A percentile compares a stretch with the other conserved stretches of the same genome.
These are phyloP conservation scores for Solanum hybrid DNA, from an alignment of 305 asterid species.

Conservation along the genomic window DNA sequence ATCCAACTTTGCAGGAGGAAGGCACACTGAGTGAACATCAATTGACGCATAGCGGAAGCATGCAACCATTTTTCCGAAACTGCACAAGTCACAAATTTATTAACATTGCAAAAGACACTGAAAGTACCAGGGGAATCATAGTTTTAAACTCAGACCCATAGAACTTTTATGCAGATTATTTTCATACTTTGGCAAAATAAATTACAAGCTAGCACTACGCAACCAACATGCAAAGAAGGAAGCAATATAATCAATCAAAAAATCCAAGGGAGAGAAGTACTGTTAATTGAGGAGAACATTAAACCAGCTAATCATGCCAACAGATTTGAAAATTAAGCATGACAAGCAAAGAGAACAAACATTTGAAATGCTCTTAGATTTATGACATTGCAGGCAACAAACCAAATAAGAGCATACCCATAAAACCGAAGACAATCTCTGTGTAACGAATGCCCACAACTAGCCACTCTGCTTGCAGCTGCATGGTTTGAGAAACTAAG, in stretches of 20 bases:
- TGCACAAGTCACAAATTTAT: slow-evolving; percentile 22
- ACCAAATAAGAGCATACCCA: slow-evolving; percentile 45
- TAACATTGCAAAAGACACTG: background rate
- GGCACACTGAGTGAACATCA: slow-evolving; percentile 84
- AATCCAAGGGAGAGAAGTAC: background rate
- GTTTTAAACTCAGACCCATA: background rate
- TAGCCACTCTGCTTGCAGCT: slow-evolving; percentile 98
- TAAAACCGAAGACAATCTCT: slow-evolving; percentile 96
- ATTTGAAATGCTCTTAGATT: background rate
- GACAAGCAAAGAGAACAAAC: background rate
- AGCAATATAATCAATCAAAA: background rate
- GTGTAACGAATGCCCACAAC: slow-evolving; percentile 97
- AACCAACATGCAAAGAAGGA: background rate
- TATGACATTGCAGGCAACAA: background rate
- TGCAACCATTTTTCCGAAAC: slow-evolving; percentile 96
- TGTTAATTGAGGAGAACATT: background rate
- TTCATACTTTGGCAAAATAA: background rate
- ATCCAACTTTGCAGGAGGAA: slow-evolving; percentile 83
- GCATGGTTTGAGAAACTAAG: slow-evolving; percentile 98
- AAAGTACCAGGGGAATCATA: background rate
- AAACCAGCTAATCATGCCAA: background rate
- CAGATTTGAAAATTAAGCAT: background rate
- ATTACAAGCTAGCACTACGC: background rate
- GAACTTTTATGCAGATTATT: background rate
- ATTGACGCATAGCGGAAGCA: slow-evolving; percentile 97